Evolutionary conservation across 306 rosid species (phyloP).

Genomic region (Prunus salicina): DNA sequence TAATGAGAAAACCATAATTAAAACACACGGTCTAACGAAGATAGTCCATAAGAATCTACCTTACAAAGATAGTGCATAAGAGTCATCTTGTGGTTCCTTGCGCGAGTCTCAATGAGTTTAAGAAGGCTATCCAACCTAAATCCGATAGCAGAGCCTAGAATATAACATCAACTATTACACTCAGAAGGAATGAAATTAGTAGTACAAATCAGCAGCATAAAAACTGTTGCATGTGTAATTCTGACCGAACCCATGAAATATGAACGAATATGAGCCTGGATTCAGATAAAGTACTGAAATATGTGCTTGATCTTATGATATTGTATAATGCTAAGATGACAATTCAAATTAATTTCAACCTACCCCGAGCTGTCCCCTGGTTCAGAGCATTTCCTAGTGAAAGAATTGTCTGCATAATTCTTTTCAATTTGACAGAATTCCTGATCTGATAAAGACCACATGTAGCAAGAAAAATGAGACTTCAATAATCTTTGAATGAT

Average conservation of each 20-base stretch:
- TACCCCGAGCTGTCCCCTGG: slow-evolving; percentile 94
- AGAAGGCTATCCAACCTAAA: slow-evolving; percentile 88
- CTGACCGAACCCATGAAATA: background rate
- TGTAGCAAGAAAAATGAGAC: slow-evolving; percentile 8
- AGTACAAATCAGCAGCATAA: background rate
- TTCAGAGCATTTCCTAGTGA: slow-evolving; percentile 95
- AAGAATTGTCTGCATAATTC: slow-evolving; percentile 95
- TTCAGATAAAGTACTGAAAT: background rate
- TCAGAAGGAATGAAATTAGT: background rate
- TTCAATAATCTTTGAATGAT: background rate
- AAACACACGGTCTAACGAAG: background rate
- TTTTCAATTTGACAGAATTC: slow-evolving; percentile 76
- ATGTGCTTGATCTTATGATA: background rate
- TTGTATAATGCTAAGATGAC: background rate
- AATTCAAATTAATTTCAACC: slow-evolving; percentile 32
- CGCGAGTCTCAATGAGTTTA: slow-evolving; percentile 80
- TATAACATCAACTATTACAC: background rate
- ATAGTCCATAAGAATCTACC: slow-evolving; percentile 37
- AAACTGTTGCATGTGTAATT: background rate
- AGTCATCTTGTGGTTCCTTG: slow-evolving; percentile 79
- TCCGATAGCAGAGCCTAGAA: slow-evolving; percentile 79
- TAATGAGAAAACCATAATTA: background rate
- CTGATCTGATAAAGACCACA: slow-evolving; percentile 58
- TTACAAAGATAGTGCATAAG: slow-evolving; percentile 93
- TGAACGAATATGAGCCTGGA: background rate